These are phyloP conservation scores for Diddensiella transvaalensis DNA, from an alignment of 805 yeast genomes.

Conservation along the genomic window DNA sequence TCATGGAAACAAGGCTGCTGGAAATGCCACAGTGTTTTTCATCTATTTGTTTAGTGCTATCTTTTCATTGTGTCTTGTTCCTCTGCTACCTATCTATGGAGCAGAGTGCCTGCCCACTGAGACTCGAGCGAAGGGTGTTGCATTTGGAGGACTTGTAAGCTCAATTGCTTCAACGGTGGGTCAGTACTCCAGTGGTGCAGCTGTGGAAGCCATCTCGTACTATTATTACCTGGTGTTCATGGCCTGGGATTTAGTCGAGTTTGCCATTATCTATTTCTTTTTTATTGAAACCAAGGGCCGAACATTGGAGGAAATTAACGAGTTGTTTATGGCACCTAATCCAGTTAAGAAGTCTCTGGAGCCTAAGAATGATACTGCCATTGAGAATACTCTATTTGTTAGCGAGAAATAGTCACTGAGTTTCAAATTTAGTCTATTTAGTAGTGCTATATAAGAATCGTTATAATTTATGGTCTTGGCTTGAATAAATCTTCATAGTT, in stretches of 20 bases:
- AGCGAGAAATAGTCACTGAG: conserved; percentile 2
- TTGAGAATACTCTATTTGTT: conserved; percentile 6
- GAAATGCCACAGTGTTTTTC: conserved; percentile 18
- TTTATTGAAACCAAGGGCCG: conserved; percentile 75
- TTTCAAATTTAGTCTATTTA: no score
- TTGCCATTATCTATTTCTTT: conserved; percentile 53
- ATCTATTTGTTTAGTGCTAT: conserved; percentile 17
- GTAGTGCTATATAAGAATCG: no score
- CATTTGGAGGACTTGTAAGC: conserved; percentile 25
- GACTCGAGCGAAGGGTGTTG: conserved; percentile 28
- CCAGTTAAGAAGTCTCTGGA: conserved; percentile 15
- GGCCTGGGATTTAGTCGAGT: conserved; percentile 32
- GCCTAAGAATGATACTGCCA: conserved; percentile 5
- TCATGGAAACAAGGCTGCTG: conserved; percentile 22
- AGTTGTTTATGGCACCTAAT: conserved; percentile 36
- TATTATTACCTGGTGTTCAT: conserved; percentile 35
- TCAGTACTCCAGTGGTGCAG: conserved; percentile 24
- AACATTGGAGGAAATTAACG: conserved; percentile 75
- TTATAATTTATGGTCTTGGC: no score
- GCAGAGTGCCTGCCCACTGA: conserved; percentile 27
- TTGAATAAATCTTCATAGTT: no score
- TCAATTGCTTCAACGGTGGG: conserved; percentile 31
- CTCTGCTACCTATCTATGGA: conserved; percentile 36
- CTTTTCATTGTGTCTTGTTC: conserved; percentile 30
- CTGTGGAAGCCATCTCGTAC: conserved; percentile 31